Conservation (phyloP, 495 filamentous ascomycete species). For the Aspergillus biplanus region DNA sequence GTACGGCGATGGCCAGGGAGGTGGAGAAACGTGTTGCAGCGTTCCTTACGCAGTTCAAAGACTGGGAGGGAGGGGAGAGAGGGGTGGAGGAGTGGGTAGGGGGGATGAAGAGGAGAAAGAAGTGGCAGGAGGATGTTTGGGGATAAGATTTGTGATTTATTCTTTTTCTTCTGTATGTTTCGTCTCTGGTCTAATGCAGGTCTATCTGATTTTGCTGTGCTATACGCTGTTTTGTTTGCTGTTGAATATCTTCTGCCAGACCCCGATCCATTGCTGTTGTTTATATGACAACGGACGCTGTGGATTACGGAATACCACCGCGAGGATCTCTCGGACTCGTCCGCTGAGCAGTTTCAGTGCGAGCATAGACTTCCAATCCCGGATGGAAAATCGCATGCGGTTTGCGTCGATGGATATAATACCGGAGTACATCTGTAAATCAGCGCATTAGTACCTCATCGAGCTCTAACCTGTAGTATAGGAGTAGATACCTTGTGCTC, state of each 20-base stretch:
- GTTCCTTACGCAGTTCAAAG: conserved; percentile 31
- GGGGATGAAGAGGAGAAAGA: conserved; percentile 46
- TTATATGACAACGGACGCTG: conserved; percentile 66
- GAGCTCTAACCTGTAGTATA: neutral
- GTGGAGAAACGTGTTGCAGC: conserved; percentile 44
- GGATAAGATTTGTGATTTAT: conserved; percentile 25
- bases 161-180: conserved; percentile 2
- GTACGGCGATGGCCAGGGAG: conserved; percentile 55
- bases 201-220: neutral
- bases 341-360: conserved; percentile 76
- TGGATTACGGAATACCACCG: conserved; percentile 68
- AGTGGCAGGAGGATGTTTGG: conserved; percentile 59
- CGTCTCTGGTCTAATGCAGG: neutral
- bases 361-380: conserved; percentile 90
- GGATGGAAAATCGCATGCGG: conserved; percentile 79
- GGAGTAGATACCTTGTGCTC: conserved; percentile 65
- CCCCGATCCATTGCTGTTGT: conserved; percentile 75
- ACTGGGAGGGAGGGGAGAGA: conserved; percentile 35
- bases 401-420: conserved; percentile 85
- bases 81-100: conserved; percentile 46
- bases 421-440: conserved; percentile 72
- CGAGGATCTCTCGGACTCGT: conserved; percentile 71
- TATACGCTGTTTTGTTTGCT: neutral
- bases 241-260: conserved; percentile 57
- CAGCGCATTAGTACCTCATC: neutral